Base-by-base conservation (phyloP, 108 stramenopile species). In the Cyclotella baltica region DNA sequence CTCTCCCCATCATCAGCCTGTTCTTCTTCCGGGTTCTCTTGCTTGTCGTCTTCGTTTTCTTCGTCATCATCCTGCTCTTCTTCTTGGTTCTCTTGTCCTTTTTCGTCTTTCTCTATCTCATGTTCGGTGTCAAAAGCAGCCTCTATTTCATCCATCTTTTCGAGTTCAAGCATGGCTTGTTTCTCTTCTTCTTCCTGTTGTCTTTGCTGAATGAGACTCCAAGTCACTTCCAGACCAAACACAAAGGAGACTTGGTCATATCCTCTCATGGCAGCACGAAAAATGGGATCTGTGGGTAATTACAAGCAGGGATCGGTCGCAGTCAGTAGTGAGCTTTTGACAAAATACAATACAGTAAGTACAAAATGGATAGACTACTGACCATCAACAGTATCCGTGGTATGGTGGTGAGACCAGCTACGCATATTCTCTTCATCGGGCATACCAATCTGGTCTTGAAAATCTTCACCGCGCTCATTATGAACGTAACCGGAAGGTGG, bases 341-440 rank as follows among this genome's bases (percentile, higher is more conserved):
- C 22, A n/a, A 56, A 56, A 27, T 11, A 22, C 11, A 56, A 25
- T 25, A 3, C n/a, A 3, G 13, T 22, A 43, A 47, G 0, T 65
- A 27, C 19, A 27, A 23, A 47, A 65, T 20, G 0, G 16, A 22
- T 23, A 29, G 27, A 28, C 1, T 33, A 47, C 64, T 65, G 6
- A 65, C 64, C 64, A 66, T 97, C 98, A 23, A 93, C 92, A 3
- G 98, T 96, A 70, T 96, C 94, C 0, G 89, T 89, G 63, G 79
- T 87, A 58, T 91, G 88, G 76, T 98, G 98, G 84, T 98, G 98
- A 55, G 89, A 90, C 98, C 98, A 98, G 23, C 74, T 73, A 30
- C 95, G 84, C 91, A 98, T 93, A 75, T 98, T 93, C 62, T 97
- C 96, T 82, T 98, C 98, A 57, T 95, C 92, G 3, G 97, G 97